A percentile compares a stretch with the other conserved stretches of the same genome.
phyloP scores from a whole-genome alignment of 2,329 filamentous ascomycete species.

The Alternaria rosae region DNA sequence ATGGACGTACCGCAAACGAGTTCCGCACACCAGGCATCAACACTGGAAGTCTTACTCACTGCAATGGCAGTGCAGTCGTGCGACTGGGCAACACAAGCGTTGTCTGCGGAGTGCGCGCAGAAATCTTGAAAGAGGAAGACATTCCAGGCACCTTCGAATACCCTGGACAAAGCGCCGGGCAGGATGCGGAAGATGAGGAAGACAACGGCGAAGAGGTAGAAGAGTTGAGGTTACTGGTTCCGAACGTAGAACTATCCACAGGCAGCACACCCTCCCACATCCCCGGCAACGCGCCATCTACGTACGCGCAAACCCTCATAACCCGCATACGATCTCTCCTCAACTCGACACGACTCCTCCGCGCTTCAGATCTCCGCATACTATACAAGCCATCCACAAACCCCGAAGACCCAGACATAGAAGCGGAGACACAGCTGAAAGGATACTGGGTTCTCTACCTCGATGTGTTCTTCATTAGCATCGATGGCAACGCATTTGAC shows the following conservation, averaged over 20 bases:
- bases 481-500: slow-evolving; percentile 92
- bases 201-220: slow-evolving; percentile 51
- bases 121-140: slow-evolving; percentile 78
- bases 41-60: slow-evolving; percentile 83
- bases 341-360: slow-evolving; percentile 73
- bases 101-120: slow-evolving; percentile 90
- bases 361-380: slow-evolving; percentile 74
- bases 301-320: slow-evolving; percentile 83
- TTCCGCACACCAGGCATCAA: slow-evolving; percentile 79
- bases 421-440: slow-evolving; percentile 65
- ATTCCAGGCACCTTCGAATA: slow-evolving; percentile 68
- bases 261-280: slow-evolving; percentile 87
- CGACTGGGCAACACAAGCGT: slow-evolving; percentile 88
- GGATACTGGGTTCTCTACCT: slow-evolving; percentile 97
- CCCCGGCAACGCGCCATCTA: slow-evolving; percentile 80
- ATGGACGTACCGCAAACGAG: slow-evolving; percentile 75
- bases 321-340: slow-evolving; percentile 80
- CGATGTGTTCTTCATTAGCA: slow-evolving; percentile 91
- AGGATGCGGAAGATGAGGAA: slow-evolving; percentile 26
- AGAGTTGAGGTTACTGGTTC: slow-evolving; percentile 76
- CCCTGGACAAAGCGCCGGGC: slow-evolving; percentile 17
- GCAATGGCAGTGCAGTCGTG: slow-evolving; percentile 88
- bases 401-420: slow-evolving; percentile 57
- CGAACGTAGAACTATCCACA: slow-evolving; percentile 91
- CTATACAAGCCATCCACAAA: slow-evolving; percentile 63